Evolutionary conservation across 2,329 filamentous ascomycete genomes (phyloP), one percentile per base, ranked within the genome.

Genomic region (Botrytis pseudocinerea): DNA sequence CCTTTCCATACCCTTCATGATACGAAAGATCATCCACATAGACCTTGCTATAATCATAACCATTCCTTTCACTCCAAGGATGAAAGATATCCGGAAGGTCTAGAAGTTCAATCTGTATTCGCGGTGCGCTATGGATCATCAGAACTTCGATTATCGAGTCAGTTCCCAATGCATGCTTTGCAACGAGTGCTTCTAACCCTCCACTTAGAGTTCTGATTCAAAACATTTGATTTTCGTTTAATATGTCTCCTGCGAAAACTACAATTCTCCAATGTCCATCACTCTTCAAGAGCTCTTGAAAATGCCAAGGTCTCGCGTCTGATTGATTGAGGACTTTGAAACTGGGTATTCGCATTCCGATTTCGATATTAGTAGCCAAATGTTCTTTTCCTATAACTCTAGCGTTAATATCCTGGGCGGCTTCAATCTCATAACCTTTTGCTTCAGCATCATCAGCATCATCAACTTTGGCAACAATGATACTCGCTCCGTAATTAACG

Each of bases 211-310:
- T 76, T 40, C 85, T 79, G 5, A 89, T 81, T 5, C 84, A 83
- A 0, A 79, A 76, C 73, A 84, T 84, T 73, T 89, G 87, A 1
- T 74, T 70, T 0, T 81, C 20, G 0, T 82, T 76, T 3, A 83
- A 80, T 3, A 93, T 81, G 75, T 91, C 83, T 1, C 91, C 91
- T 0, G 88, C 85, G 76, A 93, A 92, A 2, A 93, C 81, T 1
- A 91, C 80, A 44, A 91, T 78, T 12, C 89, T 83, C 80, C 88
- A 91, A 1, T 86, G 83, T 2, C 89, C 89, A 76, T 90, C 86
- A n/a, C 84, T 85, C 54, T 82, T 84, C 32, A 92, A 82, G 14
- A 82, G 82, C 73, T 88, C 83, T 66, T 91, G 88, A 62, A 92
- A 84, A 57, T 90, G 85, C 85, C 87, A 90, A 0, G 89, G 87